These are phyloP conservation scores for Lenwebbia sp. DNA, from an alignment of 345 rosid genomes.

Conservation along the genomic window DNA sequence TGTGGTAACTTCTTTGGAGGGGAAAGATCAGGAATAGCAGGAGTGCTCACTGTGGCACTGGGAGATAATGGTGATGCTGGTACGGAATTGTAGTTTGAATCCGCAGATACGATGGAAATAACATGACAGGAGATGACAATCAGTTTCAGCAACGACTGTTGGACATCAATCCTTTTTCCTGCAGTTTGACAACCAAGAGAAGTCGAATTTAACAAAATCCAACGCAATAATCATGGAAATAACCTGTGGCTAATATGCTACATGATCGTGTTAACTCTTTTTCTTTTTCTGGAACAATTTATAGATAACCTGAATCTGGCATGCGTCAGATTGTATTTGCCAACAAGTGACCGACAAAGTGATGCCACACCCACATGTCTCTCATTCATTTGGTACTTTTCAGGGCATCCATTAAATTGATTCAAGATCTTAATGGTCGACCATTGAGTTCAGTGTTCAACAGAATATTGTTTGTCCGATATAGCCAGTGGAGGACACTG, in stretches of 20 bases:
- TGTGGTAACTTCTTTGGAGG: slow-evolving; percentile 28
- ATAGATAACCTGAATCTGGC: not conserved
- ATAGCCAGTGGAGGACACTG: not conserved
- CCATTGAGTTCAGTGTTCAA: not conserved
- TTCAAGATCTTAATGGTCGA: not conserved
- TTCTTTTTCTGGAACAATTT: not conserved
- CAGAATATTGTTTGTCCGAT: not conserved
- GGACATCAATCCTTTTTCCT: slow-evolving; percentile 28
- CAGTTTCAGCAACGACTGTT: slow-evolving; percentile 19
- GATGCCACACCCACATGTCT: not conserved
- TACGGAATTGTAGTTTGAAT: slow-evolving; percentile 12
- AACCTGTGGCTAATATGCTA: not conserved
- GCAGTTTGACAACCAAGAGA: slow-evolving; percentile 8
- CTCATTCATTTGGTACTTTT: not conserved
- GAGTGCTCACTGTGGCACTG: slow-evolving; percentile 23
- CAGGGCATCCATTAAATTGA: not conserved
- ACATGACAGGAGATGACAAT: slow-evolving; percentile 25
- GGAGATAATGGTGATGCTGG: slow-evolving; percentile 30
- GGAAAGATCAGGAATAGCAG: slow-evolving; percentile 35
- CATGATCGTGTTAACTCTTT: not conserved
- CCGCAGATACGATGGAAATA: slow-evolving; percentile 24
- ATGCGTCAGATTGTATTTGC: not conserved
- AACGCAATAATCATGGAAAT: not conserved
- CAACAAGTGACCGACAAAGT: not conserved
- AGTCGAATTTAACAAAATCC: not conserved